Evolutionary conservation across 371 early-diverging fungal genomes (phyloP).

Genomic region (Mortierella sp.): DNA sequence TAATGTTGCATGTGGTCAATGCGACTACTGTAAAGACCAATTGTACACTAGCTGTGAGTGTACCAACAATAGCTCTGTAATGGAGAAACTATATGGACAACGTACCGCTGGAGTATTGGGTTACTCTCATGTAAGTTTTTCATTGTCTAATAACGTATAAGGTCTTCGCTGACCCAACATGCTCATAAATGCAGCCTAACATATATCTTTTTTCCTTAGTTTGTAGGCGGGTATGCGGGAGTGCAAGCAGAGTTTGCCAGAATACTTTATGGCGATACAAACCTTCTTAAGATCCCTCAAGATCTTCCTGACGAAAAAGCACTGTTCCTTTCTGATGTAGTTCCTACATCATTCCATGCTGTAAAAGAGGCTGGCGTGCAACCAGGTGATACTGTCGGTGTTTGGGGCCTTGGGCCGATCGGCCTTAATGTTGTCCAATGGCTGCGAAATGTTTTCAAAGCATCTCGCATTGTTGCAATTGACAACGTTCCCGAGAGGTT

Average conservation of each 20-base stretch:
- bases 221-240: slow-evolving; percentile 59
- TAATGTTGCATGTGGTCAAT: slow-evolving; percentile 71
- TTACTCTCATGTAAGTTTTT: slow-evolving; percentile 63
- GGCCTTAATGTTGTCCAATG: slow-evolving; percentile 67
- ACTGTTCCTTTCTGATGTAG: slow-evolving; percentile 67
- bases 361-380: slow-evolving; percentile 58
- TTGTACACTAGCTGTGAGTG: slow-evolving; percentile 64
- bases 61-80: slow-evolving; percentile 66
- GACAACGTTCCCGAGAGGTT: slow-evolving; percentile 68
- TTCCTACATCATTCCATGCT: slow-evolving; percentile 73
- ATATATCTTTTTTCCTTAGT: slow-evolving; percentile 5
- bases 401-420: slow-evolving; percentile 75
- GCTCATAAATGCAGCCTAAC: neutral
- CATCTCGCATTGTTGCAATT: slow-evolving; percentile 65
- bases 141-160: neutral
- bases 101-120: slow-evolving; percentile 66
- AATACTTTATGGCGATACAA: slow-evolving; percentile 69
- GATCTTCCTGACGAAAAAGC: slow-evolving; percentile 67
- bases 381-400: slow-evolving; percentile 64
- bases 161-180: neutral
- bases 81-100: slow-evolving; percentile 71
- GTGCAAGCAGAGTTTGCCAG: slow-evolving; percentile 73
- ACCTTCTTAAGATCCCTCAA: slow-evolving; percentile 66
- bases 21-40: slow-evolving; percentile 63
- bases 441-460: slow-evolving; percentile 61